These are phyloP conservation scores for Tuctoria greenei DNA, from an alignment of 176 grass and related monocot species.

Conservation along the genomic window DNA sequence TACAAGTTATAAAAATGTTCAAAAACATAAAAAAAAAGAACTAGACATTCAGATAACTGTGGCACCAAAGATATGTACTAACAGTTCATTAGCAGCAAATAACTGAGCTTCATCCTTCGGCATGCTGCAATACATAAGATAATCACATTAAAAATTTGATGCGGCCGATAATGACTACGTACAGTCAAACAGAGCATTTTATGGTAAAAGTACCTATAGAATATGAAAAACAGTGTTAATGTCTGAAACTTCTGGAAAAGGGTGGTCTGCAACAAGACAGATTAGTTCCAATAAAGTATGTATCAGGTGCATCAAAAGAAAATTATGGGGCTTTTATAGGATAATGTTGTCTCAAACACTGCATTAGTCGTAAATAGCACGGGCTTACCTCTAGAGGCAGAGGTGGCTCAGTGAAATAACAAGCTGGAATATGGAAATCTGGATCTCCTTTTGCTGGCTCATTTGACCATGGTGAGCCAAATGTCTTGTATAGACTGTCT, in stretches of 20 bases:
- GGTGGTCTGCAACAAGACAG: conserved; percentile 58
- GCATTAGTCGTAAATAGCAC: background rate
- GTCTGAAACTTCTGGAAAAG: conserved; percentile 73
- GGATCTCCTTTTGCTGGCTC: conserved; percentile 80
- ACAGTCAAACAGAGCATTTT: conserved; percentile 5
- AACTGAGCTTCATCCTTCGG: conserved; percentile 96
- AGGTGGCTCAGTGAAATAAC: conserved; percentile 68
- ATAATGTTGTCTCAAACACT: background rate
- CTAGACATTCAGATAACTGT: background rate
- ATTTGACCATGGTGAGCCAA: conserved; percentile 93
- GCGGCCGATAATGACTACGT: conserved; percentile 15
- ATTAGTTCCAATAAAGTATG: conserved; percentile 35
- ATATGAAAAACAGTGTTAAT: conserved; percentile 81
- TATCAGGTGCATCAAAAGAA: conserved; percentile 7
- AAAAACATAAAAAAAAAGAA: conserved; percentile 23
- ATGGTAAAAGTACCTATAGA: conserved; percentile 74
- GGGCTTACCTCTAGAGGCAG: conserved; percentile 60
- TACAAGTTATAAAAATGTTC: conserved; percentile 3
- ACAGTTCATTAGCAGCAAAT: conserved; percentile 86
- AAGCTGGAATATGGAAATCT: conserved; percentile 77
- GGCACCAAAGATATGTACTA: conserved; percentile 39
- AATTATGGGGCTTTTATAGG: background rate
- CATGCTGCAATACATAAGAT: conserved; percentile 65
- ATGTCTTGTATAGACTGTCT: conserved; percentile 93
- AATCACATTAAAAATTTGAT: conserved; percentile 22